Percentiles rank a stretch among this genome's conserved stretches.
Conservation (phyloP, 139 green algal genomes). For the Astrephomene gubernaculifera region DNA sequence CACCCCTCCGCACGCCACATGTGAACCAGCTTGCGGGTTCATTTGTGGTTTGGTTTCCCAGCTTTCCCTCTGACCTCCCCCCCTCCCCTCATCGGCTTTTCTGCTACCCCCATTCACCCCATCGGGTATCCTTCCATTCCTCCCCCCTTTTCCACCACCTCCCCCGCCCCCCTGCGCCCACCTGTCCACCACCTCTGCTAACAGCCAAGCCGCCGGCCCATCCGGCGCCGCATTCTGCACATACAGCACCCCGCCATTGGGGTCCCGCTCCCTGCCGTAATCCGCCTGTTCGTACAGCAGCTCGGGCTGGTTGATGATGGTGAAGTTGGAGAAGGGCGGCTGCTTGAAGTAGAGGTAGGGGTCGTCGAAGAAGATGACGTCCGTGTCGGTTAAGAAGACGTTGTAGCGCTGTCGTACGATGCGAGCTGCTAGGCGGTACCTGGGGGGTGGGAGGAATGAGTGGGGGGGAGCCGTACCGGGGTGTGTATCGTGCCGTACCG, state of each 20-base stretch:
- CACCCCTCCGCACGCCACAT: too few relatives aligned
- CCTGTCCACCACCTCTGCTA: conserved; percentile 31
- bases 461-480: too few relatives aligned
- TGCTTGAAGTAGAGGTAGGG: conserved; percentile 55
- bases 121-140: too few relatives aligned
- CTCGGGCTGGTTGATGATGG: conserved; percentile 39
- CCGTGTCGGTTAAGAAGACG: conserved; percentile 49
- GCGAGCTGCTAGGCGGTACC: conserved; percentile 34
- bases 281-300: conserved; percentile 36
- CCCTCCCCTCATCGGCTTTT: too few relatives aligned
- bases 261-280: background rate
- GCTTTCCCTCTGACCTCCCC: too few relatives aligned
- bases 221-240: conserved; percentile 18
- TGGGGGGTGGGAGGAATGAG: too few relatives aligned
- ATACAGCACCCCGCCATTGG: conserved; percentile 37
- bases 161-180: background rate
- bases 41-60: too few relatives aligned
- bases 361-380: conserved; percentile 57
- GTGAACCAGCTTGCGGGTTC: too few relatives aligned
- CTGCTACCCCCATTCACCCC: too few relatives aligned
- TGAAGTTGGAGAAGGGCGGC: conserved; percentile 34
- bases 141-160: too few relatives aligned
- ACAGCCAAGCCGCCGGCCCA: conserved; percentile 16
- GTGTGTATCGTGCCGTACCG: too few relatives aligned
- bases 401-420: conserved; percentile 43